These are phyloP conservation scores for Leishmania martiniquensis DNA, from an alignment of 208 protist genomes.

Conservation along the genomic window DNA sequence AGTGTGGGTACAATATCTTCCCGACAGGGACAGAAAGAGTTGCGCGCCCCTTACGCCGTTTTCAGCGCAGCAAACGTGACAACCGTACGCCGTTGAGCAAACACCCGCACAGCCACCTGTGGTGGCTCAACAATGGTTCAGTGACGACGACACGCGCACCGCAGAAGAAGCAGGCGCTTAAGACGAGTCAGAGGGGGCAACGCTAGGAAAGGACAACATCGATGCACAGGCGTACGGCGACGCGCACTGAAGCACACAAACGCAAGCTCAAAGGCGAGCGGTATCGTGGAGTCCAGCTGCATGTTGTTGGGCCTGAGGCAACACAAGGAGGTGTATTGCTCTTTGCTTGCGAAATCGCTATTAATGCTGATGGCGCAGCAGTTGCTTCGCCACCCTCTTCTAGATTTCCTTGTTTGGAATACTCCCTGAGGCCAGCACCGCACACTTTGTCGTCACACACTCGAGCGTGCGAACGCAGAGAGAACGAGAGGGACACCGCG, in stretches of 20 bases:
- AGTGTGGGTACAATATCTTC: background rate
- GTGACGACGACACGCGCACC: background rate
- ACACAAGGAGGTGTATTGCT: too few relatives aligned
- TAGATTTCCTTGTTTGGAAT: background rate
- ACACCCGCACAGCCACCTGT: background rate
- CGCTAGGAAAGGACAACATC: background rate
- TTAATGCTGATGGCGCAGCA: background rate
- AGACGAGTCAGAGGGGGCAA: background rate
- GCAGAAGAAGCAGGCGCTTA: background rate
- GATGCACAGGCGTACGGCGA: background rate
- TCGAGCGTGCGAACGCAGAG: background rate
- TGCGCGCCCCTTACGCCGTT: too few relatives aligned
- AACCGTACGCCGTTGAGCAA: background rate
- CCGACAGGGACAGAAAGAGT: background rate
- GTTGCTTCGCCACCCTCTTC: background rate
- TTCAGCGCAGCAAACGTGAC: too few relatives aligned
- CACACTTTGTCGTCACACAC: background rate
- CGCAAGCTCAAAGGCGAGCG: background rate
- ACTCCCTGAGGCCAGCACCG: background rate
- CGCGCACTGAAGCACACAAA: background rate
- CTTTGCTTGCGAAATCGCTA: background rate
- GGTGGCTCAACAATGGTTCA: background rate
- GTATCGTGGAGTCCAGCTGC: too few relatives aligned
- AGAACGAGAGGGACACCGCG: too few relatives aligned
- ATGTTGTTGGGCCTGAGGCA: too few relatives aligned